Base-by-base conservation (phyloP, 83 land plant genomes). In the Diphasiastrum complanatum region DNA sequence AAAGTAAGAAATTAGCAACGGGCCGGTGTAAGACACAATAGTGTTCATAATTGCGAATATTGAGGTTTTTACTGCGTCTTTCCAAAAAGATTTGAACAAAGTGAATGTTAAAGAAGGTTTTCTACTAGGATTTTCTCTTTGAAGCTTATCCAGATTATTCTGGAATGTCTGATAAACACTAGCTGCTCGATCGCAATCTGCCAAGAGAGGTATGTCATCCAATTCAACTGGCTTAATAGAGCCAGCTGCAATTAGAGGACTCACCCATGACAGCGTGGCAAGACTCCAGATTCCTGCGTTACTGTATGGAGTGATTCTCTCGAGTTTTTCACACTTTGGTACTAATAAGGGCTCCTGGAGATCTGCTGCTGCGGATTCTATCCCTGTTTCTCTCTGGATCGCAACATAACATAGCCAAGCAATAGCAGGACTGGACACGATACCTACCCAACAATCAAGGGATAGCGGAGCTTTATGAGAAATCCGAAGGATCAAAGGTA, bases 201-300 rank as follows among this genome's bases (percentile, higher is more conserved):
- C 67, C 22, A 71, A 18, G 11, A 5, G 4, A 14, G 84, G 84
- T 32, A 85, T 71, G 33, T 82, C 83, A 33, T 67, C 66, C 14
- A 66, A 69, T 18, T 55, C 80, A 0, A 85, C 54, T 16, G 60
- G 45, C 27, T 76, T 78, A 62, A 69, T 53, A 25, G 38, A 66
- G 5, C 89, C 89, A 35, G 29, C 61, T 47, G 69, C 61, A 74
- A 85, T 70, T 47, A 82, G 37, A 36, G 82, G 73, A 51, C 56
- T 43, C 5, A 82, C 32, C 85, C 85, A 82, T 18, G 78, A 72
- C 58, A 85, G 68, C 23, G 85, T 76, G 33, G 75, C 61, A 19
- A 72, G 54, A 25, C 89, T 84, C 33, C 81, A 45, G 14, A 81
- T 6, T 20, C 76, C 71, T 46, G 85, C 85, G 20, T 60, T 73